Base-by-base conservation (phyloP, 352 stramenopile species). In the Bremia lactucae region DNA sequence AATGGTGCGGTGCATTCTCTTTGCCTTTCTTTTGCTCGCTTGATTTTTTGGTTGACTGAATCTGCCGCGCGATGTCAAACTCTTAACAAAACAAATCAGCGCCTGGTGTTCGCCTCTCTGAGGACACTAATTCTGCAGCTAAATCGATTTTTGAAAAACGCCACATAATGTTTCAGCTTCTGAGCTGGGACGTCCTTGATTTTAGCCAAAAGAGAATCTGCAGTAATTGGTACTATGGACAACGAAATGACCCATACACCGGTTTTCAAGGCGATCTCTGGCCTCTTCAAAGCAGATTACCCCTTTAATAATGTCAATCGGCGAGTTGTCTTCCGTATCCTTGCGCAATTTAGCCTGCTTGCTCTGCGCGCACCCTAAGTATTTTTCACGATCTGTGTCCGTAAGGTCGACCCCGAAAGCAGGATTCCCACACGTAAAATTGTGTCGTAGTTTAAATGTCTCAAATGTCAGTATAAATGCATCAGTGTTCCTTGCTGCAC, bases 281-380 rank as follows among this genome's bases (percentile, higher is more conserved):
- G 42, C 4, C 31, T 20, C 52, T 59, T 52, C 36, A 10, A 24
- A 39, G 19, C 43, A 52, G 16, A 59, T 6, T n/a, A n/a, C 49
- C 34, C 0, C 28, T 14, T 31, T 46, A 11, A 55, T 35, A 22
- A 16, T 16, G 22, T 61, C 35, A 3, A 61, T 22, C n/a, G 41
- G 46, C 16, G 46, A 15, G 19, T 56, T 6, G 10, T 8, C 13
- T 8, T 38, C 46, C 9, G 45, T 55, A 26, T 60, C 34, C 21
- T 49, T 42, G 15, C 20, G 40, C 11, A 39, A 26, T 15, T 24
- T 18, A 0, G 45, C 37, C n/a, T 57, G 46, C 22, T 62, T 62
- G 14, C 35, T 31, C 46, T 53, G 6, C 0, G 46, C 42, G 25
- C 46, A 62, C 3, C 22, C 22, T 4, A 31, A 14, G 26, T 8